Evolutionary conservation across 768 basidiomycete genomes (phyloP).

Genomic region (Hygrophoropsis aurantiaca): DNA sequence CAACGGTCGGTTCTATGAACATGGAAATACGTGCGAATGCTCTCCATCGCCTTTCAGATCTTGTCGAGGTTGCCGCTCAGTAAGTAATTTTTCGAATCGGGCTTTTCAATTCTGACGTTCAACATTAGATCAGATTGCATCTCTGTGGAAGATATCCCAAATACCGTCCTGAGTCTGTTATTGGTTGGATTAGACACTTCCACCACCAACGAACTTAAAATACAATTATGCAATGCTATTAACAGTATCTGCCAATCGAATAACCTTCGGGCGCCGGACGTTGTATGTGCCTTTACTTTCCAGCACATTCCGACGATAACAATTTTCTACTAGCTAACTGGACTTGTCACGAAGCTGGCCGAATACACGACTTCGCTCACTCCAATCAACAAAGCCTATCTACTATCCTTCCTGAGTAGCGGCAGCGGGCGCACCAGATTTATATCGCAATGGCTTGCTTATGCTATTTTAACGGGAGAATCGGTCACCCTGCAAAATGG

Average conservation of each 20-base stretch:
- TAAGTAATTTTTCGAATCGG: constrained; percentile 28
- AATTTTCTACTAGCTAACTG: constrained; percentile 42
- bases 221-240: constrained; percentile 46
- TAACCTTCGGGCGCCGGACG: constrained; percentile 24
- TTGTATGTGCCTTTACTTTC: constrained; percentile 8
- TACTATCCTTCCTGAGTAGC: constrained; percentile 51
- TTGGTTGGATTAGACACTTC: constrained; percentile 57
- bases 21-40: constrained; percentile 26
- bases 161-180: constrained; percentile 49
- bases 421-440: constrained; percentile 50
- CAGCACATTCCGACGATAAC: background rate
- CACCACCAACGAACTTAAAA: constrained; percentile 42
- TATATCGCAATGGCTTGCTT: constrained; percentile 60
- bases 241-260: constrained; percentile 46
- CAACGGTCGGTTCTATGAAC: constrained; percentile 13
- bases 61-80: constrained; percentile 46
- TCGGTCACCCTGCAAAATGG: constrained; percentile 31
- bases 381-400: constrained; percentile 48
- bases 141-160: constrained; percentile 40
- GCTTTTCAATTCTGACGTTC: constrained; percentile 4
- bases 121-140: constrained; percentile 37
- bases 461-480: constrained; percentile 24
- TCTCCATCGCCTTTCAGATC: constrained; percentile 40
- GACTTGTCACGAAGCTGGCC: constrained; percentile 46
- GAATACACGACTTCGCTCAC: constrained; percentile 38